A percentile compares a stretch with the other conserved stretches of the same genome.
phyloP scores from a whole-genome alignment of 1,284 basidiomycete genomes.

The Sparassis latifolia region DNA sequence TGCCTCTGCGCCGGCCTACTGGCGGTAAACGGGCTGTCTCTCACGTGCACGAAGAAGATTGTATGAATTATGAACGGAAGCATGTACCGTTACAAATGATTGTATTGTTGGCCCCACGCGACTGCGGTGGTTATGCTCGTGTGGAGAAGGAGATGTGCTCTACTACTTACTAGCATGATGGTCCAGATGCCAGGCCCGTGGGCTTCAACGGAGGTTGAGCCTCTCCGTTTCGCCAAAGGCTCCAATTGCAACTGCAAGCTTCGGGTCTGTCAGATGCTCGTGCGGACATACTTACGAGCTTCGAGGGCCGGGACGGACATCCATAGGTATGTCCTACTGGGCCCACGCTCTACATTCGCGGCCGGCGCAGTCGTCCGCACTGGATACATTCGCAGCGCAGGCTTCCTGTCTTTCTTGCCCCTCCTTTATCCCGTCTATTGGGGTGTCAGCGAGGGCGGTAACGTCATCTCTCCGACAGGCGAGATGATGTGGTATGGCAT shows the following conservation, averaged over 20 bases:
- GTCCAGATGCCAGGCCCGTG: too few species aligned
- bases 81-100: background rate
- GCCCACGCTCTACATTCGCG: constrained; percentile 26
- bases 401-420: constrained; percentile 42
- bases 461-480: constrained; percentile 36
- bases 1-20: constrained; percentile 40
- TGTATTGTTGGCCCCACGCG: too few species aligned
- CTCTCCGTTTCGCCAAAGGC: too few species aligned
- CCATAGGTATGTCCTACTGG: too few species aligned
- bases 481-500: constrained; percentile 56
- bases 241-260: too few species aligned
- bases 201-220: too few species aligned
- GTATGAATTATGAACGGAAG: background rate
- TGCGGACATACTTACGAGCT: too few species aligned
- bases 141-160: too few species aligned
- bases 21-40: constrained; percentile 29
- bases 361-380: constrained; percentile 30
- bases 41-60: background rate
- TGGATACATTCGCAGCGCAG: constrained; percentile 34
- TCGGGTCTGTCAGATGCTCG: too few species aligned
- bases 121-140: too few species aligned
- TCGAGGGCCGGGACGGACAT: too few species aligned
- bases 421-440: constrained; percentile 44
- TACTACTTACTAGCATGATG: too few species aligned
- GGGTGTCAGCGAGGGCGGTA: constrained; percentile 41